These are phyloP conservation scores for Cymodocea nodosa DNA, from an alignment of 116 monocot species.

Conservation along the genomic window DNA sequence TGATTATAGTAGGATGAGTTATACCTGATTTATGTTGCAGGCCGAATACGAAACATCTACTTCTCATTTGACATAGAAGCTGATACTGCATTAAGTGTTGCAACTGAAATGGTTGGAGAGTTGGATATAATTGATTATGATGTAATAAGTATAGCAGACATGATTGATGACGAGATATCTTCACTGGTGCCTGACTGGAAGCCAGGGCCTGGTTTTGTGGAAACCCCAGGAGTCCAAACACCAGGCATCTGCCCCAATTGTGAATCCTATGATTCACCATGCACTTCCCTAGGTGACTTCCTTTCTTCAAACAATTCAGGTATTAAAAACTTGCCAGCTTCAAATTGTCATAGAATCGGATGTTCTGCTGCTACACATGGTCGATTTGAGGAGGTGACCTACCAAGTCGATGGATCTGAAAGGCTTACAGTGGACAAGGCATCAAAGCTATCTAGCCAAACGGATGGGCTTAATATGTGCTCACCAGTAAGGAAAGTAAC, in stretches of 20 bases:
- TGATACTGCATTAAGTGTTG: slow-evolving; percentile 81
- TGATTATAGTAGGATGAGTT: neutral
- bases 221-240: slow-evolving; percentile 9
- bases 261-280: slow-evolving; percentile 40
- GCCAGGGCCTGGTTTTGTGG: slow-evolving; percentile 38
- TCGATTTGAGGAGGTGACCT: slow-evolving; percentile 70
- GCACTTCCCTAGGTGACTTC: slow-evolving; percentile 37
- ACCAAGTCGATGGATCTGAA: slow-evolving; percentile 22
- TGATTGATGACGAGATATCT: slow-evolving; percentile 70
- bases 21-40: slow-evolving; percentile 22
- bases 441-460: slow-evolving; percentile 8
- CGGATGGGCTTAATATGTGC: slow-evolving; percentile 5
- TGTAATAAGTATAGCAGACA: slow-evolving; percentile 73
- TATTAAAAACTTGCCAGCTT: slow-evolving; percentile 5
- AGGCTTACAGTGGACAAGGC: slow-evolving; percentile 2
- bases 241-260: slow-evolving; percentile 31
- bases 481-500: neutral
- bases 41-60: slow-evolving; percentile 61
- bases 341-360: slow-evolving; percentile 23
- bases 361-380: slow-evolving; percentile 57
- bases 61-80: slow-evolving; percentile 66
- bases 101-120: slow-evolving; percentile 81
- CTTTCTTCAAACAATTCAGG: slow-evolving; percentile 11
- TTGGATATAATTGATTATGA: slow-evolving; percentile 76
- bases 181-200: slow-evolving; percentile 72